Evolutionary conservation across 345 rosid species (phyloP), one percentile per base, ranked within the genome.

Genomic region (Mallotus nudiflorus): DNA sequence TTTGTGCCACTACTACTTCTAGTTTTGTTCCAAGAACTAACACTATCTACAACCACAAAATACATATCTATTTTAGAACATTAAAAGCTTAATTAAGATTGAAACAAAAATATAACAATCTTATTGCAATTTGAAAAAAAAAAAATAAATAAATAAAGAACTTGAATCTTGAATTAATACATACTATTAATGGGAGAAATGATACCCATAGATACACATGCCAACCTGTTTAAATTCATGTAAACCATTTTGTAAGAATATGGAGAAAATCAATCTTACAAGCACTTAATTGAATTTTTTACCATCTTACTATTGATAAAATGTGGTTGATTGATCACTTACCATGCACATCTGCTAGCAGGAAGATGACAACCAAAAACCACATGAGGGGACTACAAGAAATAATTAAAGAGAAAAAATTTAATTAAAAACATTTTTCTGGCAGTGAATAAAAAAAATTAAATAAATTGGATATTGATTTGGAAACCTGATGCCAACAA

Each of bases 11-110:
- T 20, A 90, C 78, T 25, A 84, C 70, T 68, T 82, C 85, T 24
- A 90, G 87, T 71, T 87, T 88, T 29, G 87, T 78, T 69, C 91
- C 91, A n/a, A 88, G 62, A 62, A 86, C 45, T 5, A 86, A 63
- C 66, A 82, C 76, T 31, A 83, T 80, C 88, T 86, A 62, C 6
- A 73, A 40, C 11, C 19, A 15, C 25, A 49, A 42, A 42, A 42
- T 42, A 12, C 4, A 8, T 1, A 42, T n/a, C n/a, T n/a, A n/a
- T n/a, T 4, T 8, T 42, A 42, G 46, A 42, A 9, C 11, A 42
- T 12, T 8, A 42, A 5, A 42, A 42, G 14, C 11, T 42, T n/a
- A 42, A 42, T 42, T 42, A 8, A 8, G 11, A 8, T 9, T 4
- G 9, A 42, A 1, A 42, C 1, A 42, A 42, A 42, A 42, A 42